These are phyloP conservation scores for Curvularia hawaiiensis DNA, from an alignment of 2,329 filamentous ascomycete species.

Conservation along the genomic window DNA sequence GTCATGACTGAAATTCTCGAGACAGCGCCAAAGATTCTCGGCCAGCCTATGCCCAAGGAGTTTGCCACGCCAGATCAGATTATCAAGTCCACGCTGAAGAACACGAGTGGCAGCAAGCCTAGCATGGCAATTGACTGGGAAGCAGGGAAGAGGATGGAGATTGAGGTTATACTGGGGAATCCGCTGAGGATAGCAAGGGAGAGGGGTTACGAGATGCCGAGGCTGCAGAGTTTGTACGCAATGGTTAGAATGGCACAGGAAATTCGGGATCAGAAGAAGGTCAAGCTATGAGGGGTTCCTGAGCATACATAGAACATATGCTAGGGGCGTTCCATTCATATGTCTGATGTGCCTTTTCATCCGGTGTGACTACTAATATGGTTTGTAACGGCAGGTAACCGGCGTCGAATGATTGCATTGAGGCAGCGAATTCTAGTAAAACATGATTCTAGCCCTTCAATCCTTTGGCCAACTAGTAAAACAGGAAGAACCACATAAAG, in stretches of 20 bases:
- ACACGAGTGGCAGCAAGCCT: constrained; percentile 63
- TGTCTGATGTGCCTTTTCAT: background rate
- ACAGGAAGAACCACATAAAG: background rate
- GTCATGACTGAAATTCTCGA: constrained; percentile 73
- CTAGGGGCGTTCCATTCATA: background rate
- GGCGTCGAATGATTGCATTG: too few relatives aligned
- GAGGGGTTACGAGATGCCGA: constrained; percentile 67
- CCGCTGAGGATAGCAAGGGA: constrained; percentile 68
- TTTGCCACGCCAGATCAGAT: constrained; percentile 69
- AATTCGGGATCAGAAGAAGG: constrained; percentile 52
- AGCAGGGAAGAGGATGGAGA: constrained; percentile 67
- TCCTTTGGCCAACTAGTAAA: background rate
- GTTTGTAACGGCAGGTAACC: too few relatives aligned
- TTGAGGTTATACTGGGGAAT: constrained; percentile 75
- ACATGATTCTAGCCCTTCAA: too few relatives aligned
- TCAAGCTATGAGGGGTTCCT: constrained; percentile 12
- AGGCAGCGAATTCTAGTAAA: too few relatives aligned
- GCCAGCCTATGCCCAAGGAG: constrained; percentile 62
- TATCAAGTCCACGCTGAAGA: constrained; percentile 65
- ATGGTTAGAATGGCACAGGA: constrained; percentile 66
- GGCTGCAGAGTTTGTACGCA: constrained; percentile 70
- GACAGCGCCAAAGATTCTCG: constrained; percentile 67
- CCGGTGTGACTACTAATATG: too few relatives aligned
- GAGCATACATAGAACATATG: background rate
- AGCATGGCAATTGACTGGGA: constrained; percentile 75